Conservation (phyloP, 352 stramenopile genomes). For the Pythium rhizo-oryzae region DNA sequence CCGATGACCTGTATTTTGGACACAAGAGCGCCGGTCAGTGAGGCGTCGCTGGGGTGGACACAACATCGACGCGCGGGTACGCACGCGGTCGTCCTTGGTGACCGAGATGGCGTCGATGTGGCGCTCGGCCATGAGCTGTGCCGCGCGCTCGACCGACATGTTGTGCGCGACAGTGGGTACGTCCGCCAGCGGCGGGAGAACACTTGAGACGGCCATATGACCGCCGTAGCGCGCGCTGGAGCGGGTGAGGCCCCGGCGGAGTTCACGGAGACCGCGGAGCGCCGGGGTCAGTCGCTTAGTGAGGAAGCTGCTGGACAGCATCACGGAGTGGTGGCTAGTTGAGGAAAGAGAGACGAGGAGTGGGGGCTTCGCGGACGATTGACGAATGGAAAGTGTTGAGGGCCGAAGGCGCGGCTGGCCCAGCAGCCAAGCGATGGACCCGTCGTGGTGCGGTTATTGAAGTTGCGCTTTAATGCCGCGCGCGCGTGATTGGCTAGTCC, state of each 20-base stretch:
- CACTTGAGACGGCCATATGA: conserved; percentile 15
- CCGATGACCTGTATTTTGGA: conserved; percentile 35
- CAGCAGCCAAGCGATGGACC: not conserved
- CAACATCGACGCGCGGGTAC: not conserved
- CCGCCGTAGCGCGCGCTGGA: not conserved
- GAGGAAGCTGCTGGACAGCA: not conserved
- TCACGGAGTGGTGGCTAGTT: not conserved
- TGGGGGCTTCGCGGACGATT: not conserved
- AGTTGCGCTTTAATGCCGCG: conserved; percentile 23
- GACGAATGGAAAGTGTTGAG: conserved; percentile 6
- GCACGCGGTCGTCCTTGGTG: conserved; percentile 39
- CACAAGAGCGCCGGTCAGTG: not conserved
- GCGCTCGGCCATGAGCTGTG: conserved; percentile 40
- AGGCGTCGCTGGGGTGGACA: too few relatives aligned
- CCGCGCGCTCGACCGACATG: conserved; percentile 38
- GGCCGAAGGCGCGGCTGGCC: not conserved
- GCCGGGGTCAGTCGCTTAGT: not conserved
- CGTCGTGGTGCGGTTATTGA: conserved; percentile 4
- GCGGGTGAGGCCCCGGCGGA: conserved; percentile 15
- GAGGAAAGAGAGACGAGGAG: too few relatives aligned
- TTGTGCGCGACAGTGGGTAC: conserved; percentile 35
- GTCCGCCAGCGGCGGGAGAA: conserved; percentile 14
- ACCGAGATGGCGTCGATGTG: conserved; percentile 42
- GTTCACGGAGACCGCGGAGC: not conserved
- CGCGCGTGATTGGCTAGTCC: conserved; percentile 21